Base-by-base conservation (phyloP, 176 grass and related monocot species). In the Bromus sterilis region DNA sequence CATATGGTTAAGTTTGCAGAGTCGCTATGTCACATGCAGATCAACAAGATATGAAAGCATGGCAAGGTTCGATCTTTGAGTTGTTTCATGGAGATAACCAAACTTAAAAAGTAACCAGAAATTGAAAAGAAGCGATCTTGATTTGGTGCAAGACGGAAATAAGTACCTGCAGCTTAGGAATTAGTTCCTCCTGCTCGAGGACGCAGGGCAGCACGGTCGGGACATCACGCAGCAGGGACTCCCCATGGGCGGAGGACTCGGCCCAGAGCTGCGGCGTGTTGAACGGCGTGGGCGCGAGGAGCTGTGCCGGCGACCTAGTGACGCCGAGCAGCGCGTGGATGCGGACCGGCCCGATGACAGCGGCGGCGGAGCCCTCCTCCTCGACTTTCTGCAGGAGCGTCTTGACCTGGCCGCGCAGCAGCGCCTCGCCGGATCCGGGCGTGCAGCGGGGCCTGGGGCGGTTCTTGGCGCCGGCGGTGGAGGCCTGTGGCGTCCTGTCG, bases 341-440 rank as follows among this genome's bases (percentile, higher is more conserved):
- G 66, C 70, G 76, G 41, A 88, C 44, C 21, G 78, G 68, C 53
- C 31, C 65, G 57, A 46, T 46, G 41, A 26, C 74, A 35, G 77
- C 14, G 46, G 65, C 73, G 18, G 58, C 76, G 5, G 53, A 78
- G 7, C 60, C 84, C 60, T 93, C 90, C 79, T 98, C 84, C 55
- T 95, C 73, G 69, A 99, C 86, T 79, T 95, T 95, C 81, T 91
- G 90, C 25, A 99, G 87, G 18, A 99, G 88, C 23, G 76, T 93
- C 87, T 91, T 91, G 75, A 99, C 93, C 85, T 99, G 96, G 28
- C 93, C 74, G 3, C 96, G 86, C 34, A 99, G 85, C 53, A 95
- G 83, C 44, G 93, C 96, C 85, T 99, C 93, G 24, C 93, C 93
- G 0, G 93, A 93, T 1, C 89, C 96, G 0, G 93, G 89, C 1